Base-by-base conservation (phyloP, 345 rosid species). In the Arabidopsis thaliana region DNA sequence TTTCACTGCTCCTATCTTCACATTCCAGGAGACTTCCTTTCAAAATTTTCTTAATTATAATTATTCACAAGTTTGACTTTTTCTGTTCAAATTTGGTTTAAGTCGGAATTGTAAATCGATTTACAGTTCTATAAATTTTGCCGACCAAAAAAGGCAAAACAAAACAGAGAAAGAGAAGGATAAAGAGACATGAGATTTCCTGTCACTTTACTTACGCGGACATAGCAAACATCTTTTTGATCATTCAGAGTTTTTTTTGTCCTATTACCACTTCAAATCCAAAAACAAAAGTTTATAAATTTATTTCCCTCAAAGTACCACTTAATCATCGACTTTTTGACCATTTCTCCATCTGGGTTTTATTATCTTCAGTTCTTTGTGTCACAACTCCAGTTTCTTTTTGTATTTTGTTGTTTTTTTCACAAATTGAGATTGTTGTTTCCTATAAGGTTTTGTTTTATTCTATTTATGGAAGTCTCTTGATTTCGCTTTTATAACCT, bases 381-480 rank as follows among this genome's bases (percentile, higher is more conserved):
- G 53, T 72, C 74, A 14, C 49, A 67, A 30, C 73, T 59, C 64
- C 32, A 30, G 50, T 38, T 38, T 38, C 3, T 38, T 45, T 61
- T n/a, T 75, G 53, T 52, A 51, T 52, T 56, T 44, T 72, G 36
- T 57, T 71, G 10, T 16, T 16, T 16, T 16, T 16, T n/a, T 45
- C 40, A 51, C 60, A 67, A 52, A 52, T 62, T 42, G 67, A 30
- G 72, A 53, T 53, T 61, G 49, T 61, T 48, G 67, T 71, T 59
- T 71, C 37, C 28, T 59, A 58, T 37, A 46, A 2, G 6, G 41
- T 63, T 71, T 69, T 40, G 59, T 44, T 78, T 25, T 49, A 41
- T 60, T 49, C 32, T 60, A 28, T 52, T 65, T 59, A 65, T 59
- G 64, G 79, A 71, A 79, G 75, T 20, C 50, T 73, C 61, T 81